Percentiles rank a stretch among this genome's conserved stretches.
These are phyloP conservation scores for Neurospora sp. DNA, from an alignment of 495 filamentous ascomycete species.

Conservation along the genomic window DNA sequence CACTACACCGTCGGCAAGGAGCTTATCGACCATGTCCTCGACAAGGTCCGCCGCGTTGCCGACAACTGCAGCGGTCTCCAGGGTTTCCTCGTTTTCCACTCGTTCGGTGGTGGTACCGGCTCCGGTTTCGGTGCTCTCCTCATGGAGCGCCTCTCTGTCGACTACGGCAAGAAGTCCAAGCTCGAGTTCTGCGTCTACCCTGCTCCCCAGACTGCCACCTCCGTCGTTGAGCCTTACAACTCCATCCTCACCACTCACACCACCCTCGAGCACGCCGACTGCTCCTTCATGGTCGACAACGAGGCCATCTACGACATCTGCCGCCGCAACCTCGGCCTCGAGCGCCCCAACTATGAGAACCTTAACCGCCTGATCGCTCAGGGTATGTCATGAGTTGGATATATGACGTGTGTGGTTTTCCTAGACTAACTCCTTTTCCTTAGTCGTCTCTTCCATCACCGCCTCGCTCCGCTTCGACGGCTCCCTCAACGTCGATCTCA, in stretches of 20 bases:
- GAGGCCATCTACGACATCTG: slow-evolving; percentile 99
- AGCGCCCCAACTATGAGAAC: slow-evolving; percentile 96
- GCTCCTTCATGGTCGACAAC: slow-evolving; percentile 99
- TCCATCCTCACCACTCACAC: slow-evolving; percentile 98
- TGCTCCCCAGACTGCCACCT: slow-evolving; percentile 89
- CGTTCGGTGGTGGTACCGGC: slow-evolving; percentile 96
- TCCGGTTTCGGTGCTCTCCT: slow-evolving; percentile 96
- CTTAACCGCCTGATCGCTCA: slow-evolving; percentile 97
- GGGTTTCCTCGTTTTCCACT: slow-evolving; percentile 99
- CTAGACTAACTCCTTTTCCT: neutral
- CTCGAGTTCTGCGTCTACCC: slow-evolving; percentile 99
- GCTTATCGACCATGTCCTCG: slow-evolving; percentile 91
- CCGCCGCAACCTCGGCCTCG: slow-evolving; percentile 90
- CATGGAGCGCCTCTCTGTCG: slow-evolving; percentile 94
- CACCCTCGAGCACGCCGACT: slow-evolving; percentile 98
- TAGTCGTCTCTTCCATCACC: slow-evolving; percentile 95
- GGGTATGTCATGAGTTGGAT: slow-evolving; percentile 38
- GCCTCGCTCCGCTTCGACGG: slow-evolving; percentile 97
- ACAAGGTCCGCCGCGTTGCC: slow-evolving; percentile 90
- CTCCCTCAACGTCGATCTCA: slow-evolving; percentile 96
- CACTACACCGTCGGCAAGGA: slow-evolving; percentile 99
- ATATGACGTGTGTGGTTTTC: neutral
- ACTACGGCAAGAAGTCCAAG: slow-evolving; percentile 99
- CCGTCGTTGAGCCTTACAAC: slow-evolving; percentile 98
- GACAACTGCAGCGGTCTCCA: slow-evolving; percentile 97